Evolutionary conservation across 73 alveolate genomes (phyloP).

Genomic region (Paramecium tetraurelia): DNA sequence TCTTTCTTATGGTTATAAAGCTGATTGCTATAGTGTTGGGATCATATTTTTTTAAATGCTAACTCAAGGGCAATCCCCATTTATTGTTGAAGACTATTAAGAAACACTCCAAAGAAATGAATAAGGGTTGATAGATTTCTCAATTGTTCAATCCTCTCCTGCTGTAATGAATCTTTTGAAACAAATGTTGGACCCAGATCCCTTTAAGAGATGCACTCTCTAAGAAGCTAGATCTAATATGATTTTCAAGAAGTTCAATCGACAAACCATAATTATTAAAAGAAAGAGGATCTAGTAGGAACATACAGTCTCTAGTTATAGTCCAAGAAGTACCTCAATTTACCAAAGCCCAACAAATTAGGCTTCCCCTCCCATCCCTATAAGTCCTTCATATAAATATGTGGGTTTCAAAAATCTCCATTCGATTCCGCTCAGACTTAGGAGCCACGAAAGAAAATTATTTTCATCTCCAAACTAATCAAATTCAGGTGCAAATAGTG

Average conservation of each 20-base stretch:
- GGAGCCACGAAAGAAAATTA: neutral
- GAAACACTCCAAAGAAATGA: slow-evolving; percentile 63
- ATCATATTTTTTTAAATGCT: slow-evolving; percentile 57
- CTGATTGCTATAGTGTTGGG: slow-evolving; percentile 68
- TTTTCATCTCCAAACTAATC: neutral
- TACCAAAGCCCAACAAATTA: neutral
- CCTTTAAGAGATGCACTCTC: neutral
- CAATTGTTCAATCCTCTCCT: slow-evolving; percentile 50
- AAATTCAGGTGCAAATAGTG: neutral
- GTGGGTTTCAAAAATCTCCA: neutral
- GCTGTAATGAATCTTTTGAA: slow-evolving; percentile 22
- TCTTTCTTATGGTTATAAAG: slow-evolving; percentile 45
- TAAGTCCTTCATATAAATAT: neutral
- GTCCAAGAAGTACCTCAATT: neutral
- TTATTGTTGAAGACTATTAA: slow-evolving; percentile 65
- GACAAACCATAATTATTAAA: neutral
- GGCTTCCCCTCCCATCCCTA: neutral
- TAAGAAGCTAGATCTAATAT: neutral
- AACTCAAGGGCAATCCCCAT: slow-evolving; percentile 75
- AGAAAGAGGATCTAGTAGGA: neutral
- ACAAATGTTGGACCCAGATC: neutral
- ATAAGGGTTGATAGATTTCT: slow-evolving; percentile 67
- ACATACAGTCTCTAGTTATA: neutral
- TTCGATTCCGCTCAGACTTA: neutral
- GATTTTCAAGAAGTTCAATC: neutral